A percentile compares a stretch with the other conserved stretches of the same genome.
Evolutionary conservation across 106 monocot species (phyloP).

Genomic region (Agapanthus africanus): DNA sequence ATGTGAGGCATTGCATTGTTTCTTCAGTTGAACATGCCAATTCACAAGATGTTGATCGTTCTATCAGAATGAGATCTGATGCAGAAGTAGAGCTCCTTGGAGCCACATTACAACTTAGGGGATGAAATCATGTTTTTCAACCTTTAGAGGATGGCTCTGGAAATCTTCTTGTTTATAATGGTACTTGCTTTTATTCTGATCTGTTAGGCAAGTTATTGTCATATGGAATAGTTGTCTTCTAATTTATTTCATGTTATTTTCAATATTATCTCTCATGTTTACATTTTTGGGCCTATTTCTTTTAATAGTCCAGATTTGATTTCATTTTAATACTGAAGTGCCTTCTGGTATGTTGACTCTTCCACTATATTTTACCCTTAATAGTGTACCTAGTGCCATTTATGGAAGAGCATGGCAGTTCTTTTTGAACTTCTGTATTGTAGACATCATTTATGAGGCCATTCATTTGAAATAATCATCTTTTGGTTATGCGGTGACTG

Average conservation of each 20-base stretch:
- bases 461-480: neutral
- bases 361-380: neutral
- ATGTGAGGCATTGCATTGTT: neutral
- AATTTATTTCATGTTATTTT: neutral
- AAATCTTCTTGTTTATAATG: slow-evolving; percentile 86
- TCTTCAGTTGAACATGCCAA: slow-evolving; percentile 2
- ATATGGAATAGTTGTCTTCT: neutral
- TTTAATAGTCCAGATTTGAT: neutral
- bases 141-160: slow-evolving; percentile 55
- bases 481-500: neutral
- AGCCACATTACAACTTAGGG: slow-evolving; percentile 82
- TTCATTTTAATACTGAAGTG: neutral
- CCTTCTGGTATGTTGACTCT: neutral
- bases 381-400: neutral
- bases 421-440: neutral
- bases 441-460: too few species aligned
- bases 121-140: slow-evolving; percentile 43
- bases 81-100: slow-evolving; percentile 62
- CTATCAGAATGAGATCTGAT: slow-evolving; percentile 3
- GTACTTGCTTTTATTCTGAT: slow-evolving; percentile 21
- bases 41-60: neutral
- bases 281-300: neutral
- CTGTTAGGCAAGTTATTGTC: neutral
- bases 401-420: neutral
- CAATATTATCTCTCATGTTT: neutral